Conservation (phyloP, 345 rosid genomes). For the Nasturtium officinale region DNA sequence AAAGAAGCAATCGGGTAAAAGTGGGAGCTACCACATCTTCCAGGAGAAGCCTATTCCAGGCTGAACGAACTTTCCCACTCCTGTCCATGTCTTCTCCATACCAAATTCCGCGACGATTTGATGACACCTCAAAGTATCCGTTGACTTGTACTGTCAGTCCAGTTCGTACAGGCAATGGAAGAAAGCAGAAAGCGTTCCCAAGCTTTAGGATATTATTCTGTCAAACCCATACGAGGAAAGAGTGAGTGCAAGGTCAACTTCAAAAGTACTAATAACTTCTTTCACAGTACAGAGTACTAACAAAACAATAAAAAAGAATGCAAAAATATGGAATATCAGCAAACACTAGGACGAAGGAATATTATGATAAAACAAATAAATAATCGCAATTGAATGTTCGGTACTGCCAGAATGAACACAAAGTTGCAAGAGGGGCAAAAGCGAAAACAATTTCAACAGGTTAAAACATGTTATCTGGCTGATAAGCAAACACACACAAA, state of each 20-base stretch:
- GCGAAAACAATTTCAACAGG: neutral
- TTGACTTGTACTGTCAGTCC: conserved; percentile 86
- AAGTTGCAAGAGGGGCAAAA: neutral
- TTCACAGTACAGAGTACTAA: neutral
- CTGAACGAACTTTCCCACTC: conserved; percentile 91
- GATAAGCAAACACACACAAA: conserved; percentile 2
- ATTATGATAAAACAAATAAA: conserved; percentile 1
- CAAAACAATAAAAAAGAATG: conserved; percentile 6
- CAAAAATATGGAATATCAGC: conserved; percentile 5
- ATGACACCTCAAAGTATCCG: conserved; percentile 94
- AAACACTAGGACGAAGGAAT: neutral
- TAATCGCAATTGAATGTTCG: neutral
- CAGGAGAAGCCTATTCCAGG: conserved; percentile 92
- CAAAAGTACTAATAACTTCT: conserved; percentile 25
- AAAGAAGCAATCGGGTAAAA: conserved; percentile 63
- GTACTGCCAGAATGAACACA: conserved; percentile 24
- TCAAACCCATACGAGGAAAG: conserved; percentile 41
- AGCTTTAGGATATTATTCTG: conserved; percentile 68
- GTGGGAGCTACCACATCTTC: conserved; percentile 89
- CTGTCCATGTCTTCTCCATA: conserved; percentile 98
- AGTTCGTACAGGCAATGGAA: conserved; percentile 91
- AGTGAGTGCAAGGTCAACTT: conserved; percentile 24
- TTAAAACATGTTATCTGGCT: neutral
- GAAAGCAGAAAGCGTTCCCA: conserved; percentile 94
- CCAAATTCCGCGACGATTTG: conserved; percentile 99